Evolutionary conservation across 352 stramenopile species (phyloP).

Genomic region (Globisporangium paddicum): DNA sequence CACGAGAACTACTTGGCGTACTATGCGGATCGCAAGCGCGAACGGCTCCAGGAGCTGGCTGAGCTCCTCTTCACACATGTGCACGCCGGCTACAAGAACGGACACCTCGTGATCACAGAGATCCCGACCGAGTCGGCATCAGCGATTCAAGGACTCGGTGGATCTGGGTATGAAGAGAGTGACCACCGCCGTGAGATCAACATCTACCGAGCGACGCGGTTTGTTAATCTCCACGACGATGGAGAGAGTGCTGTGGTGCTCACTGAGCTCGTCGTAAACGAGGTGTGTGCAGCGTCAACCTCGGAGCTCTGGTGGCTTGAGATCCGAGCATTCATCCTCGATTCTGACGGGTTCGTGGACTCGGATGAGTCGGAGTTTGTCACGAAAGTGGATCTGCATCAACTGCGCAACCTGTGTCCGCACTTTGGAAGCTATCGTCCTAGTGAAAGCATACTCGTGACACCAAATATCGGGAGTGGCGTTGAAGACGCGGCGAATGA

Average conservation of each 20-base stretch:
- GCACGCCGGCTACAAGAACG: constrained; percentile 65
- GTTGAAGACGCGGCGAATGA: constrained; percentile 11
- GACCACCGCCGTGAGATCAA: constrained; percentile 21
- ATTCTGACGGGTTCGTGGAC: constrained; percentile 3
- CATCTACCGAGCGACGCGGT: constrained; percentile 51
- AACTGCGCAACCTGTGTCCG: constrained; percentile 26
- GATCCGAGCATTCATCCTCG: constrained; percentile 30
- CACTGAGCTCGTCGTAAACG: constrained; percentile 41
- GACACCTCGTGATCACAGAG: constrained; percentile 56
- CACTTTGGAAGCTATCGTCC: constrained; percentile 51
- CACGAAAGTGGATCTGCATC: constrained; percentile 33
- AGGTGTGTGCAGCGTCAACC: constrained; percentile 41
- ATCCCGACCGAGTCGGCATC: background rate
- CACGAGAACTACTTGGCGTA: constrained; percentile 32
- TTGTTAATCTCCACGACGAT: constrained; percentile 11
- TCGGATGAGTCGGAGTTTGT: background rate
- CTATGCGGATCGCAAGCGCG: constrained; percentile 20
- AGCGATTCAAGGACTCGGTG: constrained; percentile 2
- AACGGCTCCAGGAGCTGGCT: constrained; percentile 36
- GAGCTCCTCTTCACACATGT: constrained; percentile 40
- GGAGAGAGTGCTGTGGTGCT: constrained; percentile 10
- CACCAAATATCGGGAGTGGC: background rate
- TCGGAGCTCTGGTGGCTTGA: constrained; percentile 67
- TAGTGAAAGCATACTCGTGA: constrained; percentile 26
- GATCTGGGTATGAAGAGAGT: constrained; percentile 2